These are phyloP conservation scores for Triticum timopheevii DNA, from an alignment of 176 grass and related monocot genomes.

Conservation along the genomic window DNA sequence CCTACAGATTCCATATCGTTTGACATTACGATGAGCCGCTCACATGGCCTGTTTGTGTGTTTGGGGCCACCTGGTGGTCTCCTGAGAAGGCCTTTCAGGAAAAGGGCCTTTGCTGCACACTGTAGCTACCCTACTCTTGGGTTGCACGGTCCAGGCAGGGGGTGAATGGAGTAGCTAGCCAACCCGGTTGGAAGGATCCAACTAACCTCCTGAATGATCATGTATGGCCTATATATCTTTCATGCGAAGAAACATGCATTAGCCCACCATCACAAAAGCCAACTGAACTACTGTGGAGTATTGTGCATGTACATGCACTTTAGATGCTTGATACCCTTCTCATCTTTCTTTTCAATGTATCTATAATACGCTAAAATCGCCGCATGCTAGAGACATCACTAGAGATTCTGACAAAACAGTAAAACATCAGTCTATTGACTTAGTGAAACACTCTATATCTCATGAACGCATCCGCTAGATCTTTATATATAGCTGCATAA, in stretches of 20 bases:
- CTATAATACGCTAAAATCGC: neutral
- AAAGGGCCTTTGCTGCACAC: slow-evolving; percentile 14
- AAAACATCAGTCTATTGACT: neutral
- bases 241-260: slow-evolving; percentile 26
- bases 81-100: slow-evolving; percentile 31
- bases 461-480: no score
- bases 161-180: slow-evolving; percentile 16
- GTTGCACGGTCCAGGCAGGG: slow-evolving; percentile 1
- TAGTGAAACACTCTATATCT: no score
- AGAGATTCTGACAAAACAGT: neutral
- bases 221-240: neutral
- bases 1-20: slow-evolving; percentile 18
- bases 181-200: slow-evolving; percentile 36
- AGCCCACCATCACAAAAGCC: slow-evolving; percentile 31
- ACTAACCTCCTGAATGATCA: slow-evolving; percentile 50
- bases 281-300: slow-evolving; percentile 12
- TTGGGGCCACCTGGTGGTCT: slow-evolving; percentile 31
- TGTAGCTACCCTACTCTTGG: neutral
- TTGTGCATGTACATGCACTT: neutral
- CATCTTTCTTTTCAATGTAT: neutral
- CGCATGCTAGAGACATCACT: neutral
- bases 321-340: neutral
- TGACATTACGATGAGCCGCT: slow-evolving; percentile 35
- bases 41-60: slow-evolving; percentile 47
- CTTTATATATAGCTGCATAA: no score